Evolutionary conservation across 306 rosid species (phyloP).

Genomic region (Cicer yamashitae): DNA sequence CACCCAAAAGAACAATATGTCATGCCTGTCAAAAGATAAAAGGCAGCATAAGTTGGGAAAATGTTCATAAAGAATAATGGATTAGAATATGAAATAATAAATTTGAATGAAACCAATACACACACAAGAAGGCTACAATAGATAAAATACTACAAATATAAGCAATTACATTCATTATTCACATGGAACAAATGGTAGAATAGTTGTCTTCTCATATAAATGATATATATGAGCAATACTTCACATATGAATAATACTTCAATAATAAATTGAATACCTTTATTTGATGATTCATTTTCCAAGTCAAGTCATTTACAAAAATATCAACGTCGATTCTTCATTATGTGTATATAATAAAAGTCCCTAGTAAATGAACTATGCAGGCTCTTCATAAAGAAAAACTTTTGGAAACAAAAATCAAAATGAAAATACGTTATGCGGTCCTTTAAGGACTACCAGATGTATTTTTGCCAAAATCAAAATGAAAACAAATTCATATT

Average conservation of each 20-base stretch:
- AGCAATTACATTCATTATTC: slow-evolving; percentile 5
- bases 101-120: slow-evolving; percentile 4
- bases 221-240: background rate
- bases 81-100: slow-evolving; percentile 10
- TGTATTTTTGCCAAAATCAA: background rate
- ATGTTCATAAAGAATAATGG: slow-evolving; percentile 6
- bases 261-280: slow-evolving; percentile 6
- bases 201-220: background rate
- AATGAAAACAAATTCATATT: background rate
- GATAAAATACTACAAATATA: background rate
- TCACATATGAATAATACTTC: background rate
- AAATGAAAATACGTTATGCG: background rate
- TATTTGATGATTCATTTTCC: background rate
- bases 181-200: slow-evolving; percentile 9
- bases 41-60: slow-evolving; percentile 36
- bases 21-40: slow-evolving; percentile 73
- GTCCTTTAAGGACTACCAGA: too few relatives aligned
- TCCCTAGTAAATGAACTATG: background rate
- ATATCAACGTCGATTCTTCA: background rate
- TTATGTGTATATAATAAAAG: background rate
- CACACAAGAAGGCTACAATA: slow-evolving; percentile 8
- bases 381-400: background rate
- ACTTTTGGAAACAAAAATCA: background rate
- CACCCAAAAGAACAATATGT: slow-evolving; percentile 97
- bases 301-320: background rate